Percentiles rank a stretch among this genome's conserved stretches.
Conservation (phyloP, 2,329 filamentous ascomycete species). For the Colletotrichum sp. region DNA sequence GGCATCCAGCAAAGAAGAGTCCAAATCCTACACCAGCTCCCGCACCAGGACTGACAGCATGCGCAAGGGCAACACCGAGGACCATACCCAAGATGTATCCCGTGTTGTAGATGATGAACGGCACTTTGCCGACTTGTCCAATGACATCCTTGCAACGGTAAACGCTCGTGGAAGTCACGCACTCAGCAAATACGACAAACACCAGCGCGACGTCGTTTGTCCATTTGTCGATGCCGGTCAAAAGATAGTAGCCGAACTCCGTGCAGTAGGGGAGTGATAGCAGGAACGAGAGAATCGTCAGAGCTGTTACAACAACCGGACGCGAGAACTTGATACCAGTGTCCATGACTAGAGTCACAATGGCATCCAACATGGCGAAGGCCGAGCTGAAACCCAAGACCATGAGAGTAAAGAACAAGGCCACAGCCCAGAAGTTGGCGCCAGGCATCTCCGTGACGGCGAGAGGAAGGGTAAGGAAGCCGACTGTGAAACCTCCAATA, state of each 20-base stretch:
- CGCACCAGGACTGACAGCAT: conserved; percentile 45
- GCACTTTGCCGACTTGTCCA: conserved; percentile 44
- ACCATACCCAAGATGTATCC: conserved; percentile 60
- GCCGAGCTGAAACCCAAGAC: conserved; percentile 63
- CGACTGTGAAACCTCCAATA: conserved; percentile 60
- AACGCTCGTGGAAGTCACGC: conserved; percentile 56
- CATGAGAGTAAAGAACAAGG: conserved; percentile 63
- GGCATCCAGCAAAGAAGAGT: conserved; percentile 47
- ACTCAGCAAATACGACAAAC: conserved; percentile 58
- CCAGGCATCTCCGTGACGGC: conserved; percentile 62
- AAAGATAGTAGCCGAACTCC: conserved; percentile 60
- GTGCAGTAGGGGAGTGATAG: conserved; percentile 62
- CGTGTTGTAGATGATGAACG: conserved; percentile 51
- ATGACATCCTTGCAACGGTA: conserved; percentile 56
- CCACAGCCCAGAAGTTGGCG: conserved; percentile 62
- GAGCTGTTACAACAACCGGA: conserved; percentile 51
- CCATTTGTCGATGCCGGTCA: conserved; percentile 61
- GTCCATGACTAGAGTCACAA: conserved; percentile 59
- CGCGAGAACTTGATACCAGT: conserved; percentile 51
- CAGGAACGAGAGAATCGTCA: conserved; percentile 56
- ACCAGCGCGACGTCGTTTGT: conserved; percentile 59
- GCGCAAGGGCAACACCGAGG: conserved; percentile 54
- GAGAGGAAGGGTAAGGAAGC: conserved; percentile 62
- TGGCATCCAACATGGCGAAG: conserved; percentile 64
- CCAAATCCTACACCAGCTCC: conserved; percentile 59